Conservation (phyloP, 1,284 basidiomycete genomes). For the Cutaneotrichosporon mucoides region DNA sequence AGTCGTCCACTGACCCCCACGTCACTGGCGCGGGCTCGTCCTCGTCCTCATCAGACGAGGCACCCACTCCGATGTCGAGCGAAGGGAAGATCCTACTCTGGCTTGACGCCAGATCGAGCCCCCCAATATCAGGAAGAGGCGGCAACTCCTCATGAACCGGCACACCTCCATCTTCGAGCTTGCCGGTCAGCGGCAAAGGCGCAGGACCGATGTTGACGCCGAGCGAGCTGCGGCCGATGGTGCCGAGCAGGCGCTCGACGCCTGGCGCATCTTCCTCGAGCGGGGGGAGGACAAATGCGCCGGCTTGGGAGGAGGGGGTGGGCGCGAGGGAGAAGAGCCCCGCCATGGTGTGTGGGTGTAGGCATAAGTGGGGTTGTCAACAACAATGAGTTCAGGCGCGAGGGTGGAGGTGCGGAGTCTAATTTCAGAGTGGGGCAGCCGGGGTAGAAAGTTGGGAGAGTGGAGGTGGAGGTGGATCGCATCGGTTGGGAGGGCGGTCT, state of each 20-base stretch:
- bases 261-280: constrained; percentile 30
- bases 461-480: no score
- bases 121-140: neutral
- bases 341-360: neutral
- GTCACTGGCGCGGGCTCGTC: neutral
- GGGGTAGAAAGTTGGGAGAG: no score
- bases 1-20: neutral
- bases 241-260: constrained; percentile 23
- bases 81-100: no score
- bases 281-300: constrained; percentile 22
- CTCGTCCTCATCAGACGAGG: neutral
- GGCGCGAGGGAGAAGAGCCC: constrained; percentile 4
- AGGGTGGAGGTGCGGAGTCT: no score
- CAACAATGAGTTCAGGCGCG: no score
- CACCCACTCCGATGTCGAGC: neutral
- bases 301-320: neutral
- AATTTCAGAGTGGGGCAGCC: no score
- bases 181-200: neutral
- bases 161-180: constrained; percentile 3
- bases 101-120: neutral
- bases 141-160: neutral
- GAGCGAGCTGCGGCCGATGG: neutral
- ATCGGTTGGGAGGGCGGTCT: no score
- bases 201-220: neutral
- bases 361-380: no score